Base-by-base conservation (phyloP, 1,139 yeast species). In the Geotrichum klebahnii region DNA sequence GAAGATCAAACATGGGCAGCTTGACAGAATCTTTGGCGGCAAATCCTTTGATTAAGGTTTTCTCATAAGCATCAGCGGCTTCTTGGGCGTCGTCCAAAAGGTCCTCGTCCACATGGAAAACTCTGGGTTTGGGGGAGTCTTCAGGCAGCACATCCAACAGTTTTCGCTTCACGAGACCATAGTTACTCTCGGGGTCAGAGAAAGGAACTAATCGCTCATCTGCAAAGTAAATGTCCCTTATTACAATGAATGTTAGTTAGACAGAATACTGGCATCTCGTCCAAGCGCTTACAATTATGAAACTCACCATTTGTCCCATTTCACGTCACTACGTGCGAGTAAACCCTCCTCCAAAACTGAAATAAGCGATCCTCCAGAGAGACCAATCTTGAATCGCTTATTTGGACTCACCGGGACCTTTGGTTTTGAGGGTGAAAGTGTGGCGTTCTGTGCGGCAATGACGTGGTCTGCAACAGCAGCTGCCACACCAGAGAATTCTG, bases 21-120 rank as follows among this genome's bases (percentile, higher is more conserved):
- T 90, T 89, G 54, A 92, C 97, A 16, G 96, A 84, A 67, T 90
- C 97, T 66, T 92, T 90, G 53, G 85, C 87, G n/a, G 98, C 98
- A 72, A 92, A 92, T 48, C 92, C 94, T 62, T 78, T 80, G 56
- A 92, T 85, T 53, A 92, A 75, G 22, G 80, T 75, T 69, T 89
- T 87, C 65, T 92, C 98, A 68, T 92, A 92, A 54, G 75, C 79
- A 65, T 92, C 97, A 5, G 97, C 97, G 61, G 95, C 89, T 67
- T 88, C 97, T 65, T 85, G 95, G 2, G 97, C 90, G 64, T 89
- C 96, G 54, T 78, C 77, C 37, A 89, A 77, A 47, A 89, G 73
- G 3, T 79, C 62, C 65, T 84, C 94, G 67, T 90, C 87, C 54
- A 92, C 84, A 63, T 88, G 96, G 68, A 74, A 88, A 53, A 92